Conservation (phyloP, 805 yeast genomes). For the Saturnispora quitensis region DNA sequence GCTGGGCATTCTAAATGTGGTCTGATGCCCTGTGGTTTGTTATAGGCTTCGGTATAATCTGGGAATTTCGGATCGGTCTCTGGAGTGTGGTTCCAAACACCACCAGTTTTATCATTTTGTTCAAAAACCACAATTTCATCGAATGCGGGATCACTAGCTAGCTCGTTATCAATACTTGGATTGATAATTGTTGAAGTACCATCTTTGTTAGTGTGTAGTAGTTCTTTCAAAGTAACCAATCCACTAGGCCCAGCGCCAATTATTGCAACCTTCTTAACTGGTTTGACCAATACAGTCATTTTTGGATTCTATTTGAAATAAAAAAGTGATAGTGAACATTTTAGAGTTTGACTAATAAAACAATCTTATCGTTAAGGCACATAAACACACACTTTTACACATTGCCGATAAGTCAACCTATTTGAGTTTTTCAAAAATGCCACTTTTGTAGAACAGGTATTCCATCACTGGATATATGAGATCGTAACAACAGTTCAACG, state of each 20-base stretch:
- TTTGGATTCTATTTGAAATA: not conserved
- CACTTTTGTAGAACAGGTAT: too few relatives aligned
- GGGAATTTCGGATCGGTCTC: conserved; percentile 18
- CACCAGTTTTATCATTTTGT: conserved; percentile 31
- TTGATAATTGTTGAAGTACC: conserved; percentile 21
- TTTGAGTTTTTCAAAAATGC: not conserved
- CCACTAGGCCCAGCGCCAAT: conserved; percentile 33
- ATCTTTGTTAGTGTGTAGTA: conserved; percentile 22
- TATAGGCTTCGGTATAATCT: conserved; percentile 8
- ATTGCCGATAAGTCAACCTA: not conserved
- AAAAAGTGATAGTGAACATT: not conserved
- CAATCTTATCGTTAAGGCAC: not conserved
- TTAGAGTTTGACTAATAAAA: not conserved
- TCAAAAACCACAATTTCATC: conserved; percentile 32
- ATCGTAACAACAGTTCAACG: not conserved
- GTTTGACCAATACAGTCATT: not conserved
- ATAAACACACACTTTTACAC: too few relatives aligned
- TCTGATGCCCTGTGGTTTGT: conserved; percentile 11
- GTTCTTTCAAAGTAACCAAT: conserved; percentile 24
- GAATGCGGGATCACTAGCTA: conserved; percentile 24
- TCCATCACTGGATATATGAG: too few relatives aligned
- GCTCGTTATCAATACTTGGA: not conserved
- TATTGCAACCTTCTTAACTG: conserved; percentile 27
- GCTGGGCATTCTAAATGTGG: conserved; percentile 8
- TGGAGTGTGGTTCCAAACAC: conserved; percentile 29